Base-by-base conservation (phyloP, 352 stramenopile genomes). In the Phytophthora pisi region DNA sequence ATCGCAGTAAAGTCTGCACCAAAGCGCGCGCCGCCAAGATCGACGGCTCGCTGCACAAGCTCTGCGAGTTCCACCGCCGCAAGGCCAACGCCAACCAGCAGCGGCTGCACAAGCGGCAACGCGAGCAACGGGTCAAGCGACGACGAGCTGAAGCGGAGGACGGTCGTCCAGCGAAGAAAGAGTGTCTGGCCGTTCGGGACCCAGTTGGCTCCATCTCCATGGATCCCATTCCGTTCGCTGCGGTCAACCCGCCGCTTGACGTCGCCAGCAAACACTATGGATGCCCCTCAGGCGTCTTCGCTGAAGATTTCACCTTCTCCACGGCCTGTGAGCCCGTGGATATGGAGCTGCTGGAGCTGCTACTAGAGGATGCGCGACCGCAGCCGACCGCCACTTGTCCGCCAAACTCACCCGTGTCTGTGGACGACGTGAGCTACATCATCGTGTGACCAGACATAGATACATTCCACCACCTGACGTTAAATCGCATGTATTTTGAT, bases 21-120 rank as follows among this genome's bases (percentile, higher is more conserved):
- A 76, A 82, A 50, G 28, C 53, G 0, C 81, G 79, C 28, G 70
- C 75, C 4, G 71, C 73, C 4, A 88, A 88, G 53, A 62, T 79
- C 38, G 81, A 82, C 16, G 79, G 81, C 2, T 63, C 68, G 7
- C 54, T 88, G 15, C 81, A 90, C 68, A 82, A 75, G 11, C 66
- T 86, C 20, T 90, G 81, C 59, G 79, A 87, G 45, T 72, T 81
- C 45, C 81, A 90, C 59, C 81, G 79, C 0, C 59, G 64, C 43
- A 83, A 87, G 46, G 81, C 79, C n/a, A 90, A 90, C 52, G 40
- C 63, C 9, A 86, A 82, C 34, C 81, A 88, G 66, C 71, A 83
- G 42, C 67, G 73, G n/a, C 67, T 85, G 15, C 70, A 88, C 40
- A 58, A 77, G 56, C 70, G 76, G 1, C 78, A 66, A 2, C 64